phyloP scores from a whole-genome alignment of 208 protist genomes.

The Trypanosoma cruzi region DNA sequence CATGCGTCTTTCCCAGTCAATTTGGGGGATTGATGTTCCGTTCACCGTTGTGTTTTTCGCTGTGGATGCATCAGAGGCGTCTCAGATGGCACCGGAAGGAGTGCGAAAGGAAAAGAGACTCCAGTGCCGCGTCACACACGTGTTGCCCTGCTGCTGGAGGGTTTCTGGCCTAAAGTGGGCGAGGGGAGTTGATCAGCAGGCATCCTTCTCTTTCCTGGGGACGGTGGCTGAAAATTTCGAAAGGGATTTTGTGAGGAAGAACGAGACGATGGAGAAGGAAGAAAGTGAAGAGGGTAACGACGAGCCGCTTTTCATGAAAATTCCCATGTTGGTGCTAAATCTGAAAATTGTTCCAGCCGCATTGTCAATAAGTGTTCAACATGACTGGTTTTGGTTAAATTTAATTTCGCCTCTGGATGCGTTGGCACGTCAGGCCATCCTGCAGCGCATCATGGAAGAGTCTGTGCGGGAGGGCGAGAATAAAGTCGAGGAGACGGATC shows the following conservation, averaged over 20 bases:
- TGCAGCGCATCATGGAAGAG: conserved; percentile 21
- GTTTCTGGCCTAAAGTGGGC: conserved; percentile 12
- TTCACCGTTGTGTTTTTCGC: conserved; percentile 26
- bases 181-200: conserved; percentile 15
- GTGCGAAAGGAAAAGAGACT: neutral
- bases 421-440: neutral
- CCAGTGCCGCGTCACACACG: conserved; percentile 2
- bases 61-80: neutral
- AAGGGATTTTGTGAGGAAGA: neutral
- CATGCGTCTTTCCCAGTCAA: neutral
- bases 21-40: conserved; percentile 22
- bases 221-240: neutral
- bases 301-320: neutral
- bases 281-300: neutral
- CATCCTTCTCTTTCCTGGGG: conserved; percentile 18
- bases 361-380: conserved; percentile 6
- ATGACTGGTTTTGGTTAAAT: conserved; percentile 21
- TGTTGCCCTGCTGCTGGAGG: conserved; percentile 22
- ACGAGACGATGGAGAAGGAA: neutral
- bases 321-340: conserved; percentile 25
- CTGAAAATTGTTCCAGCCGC: conserved; percentile 13
- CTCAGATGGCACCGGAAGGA: neutral
- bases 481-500: conserved; percentile 3
- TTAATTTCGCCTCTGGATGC: neutral
- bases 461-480: conserved; percentile 10